These are phyloP conservation scores for Fusarium sp. DNA, from an alignment of 2,329 filamentous ascomycete genomes.

Conservation along the genomic window DNA sequence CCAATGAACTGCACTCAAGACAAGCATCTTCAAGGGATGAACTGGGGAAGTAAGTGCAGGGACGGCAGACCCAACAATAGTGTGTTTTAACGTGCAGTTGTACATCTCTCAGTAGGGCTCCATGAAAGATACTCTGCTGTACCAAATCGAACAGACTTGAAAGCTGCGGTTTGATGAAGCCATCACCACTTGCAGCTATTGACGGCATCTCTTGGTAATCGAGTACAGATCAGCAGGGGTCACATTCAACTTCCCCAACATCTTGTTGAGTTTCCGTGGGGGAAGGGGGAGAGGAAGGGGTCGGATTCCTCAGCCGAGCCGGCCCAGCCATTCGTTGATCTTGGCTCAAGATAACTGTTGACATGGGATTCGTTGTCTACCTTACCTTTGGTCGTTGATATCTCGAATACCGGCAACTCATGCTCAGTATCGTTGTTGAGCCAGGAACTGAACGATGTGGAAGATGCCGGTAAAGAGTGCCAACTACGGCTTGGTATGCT, in stretches of 20 bases:
- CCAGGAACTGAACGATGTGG: not conserved
- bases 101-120: not conserved
- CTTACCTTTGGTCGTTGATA: slow-evolving; percentile 7
- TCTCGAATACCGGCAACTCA: slow-evolving; percentile 9
- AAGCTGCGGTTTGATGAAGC: slow-evolving; percentile 4
- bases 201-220: not conserved
- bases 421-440: slow-evolving; percentile 2
- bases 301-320: slow-evolving; percentile 20
- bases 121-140: not conserved
- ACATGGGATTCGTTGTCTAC: not conserved
- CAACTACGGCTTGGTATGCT: not conserved
- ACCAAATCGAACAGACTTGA: slow-evolving; percentile 26
- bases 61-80: not conserved
- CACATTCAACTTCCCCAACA: slow-evolving; percentile 14
- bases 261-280: slow-evolving; percentile 3
- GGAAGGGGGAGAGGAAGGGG: slow-evolving; percentile 1
- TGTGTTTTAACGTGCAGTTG: not conserved
- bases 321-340: slow-evolving; percentile 15
- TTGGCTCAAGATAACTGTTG: not conserved
- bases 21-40: not conserved
- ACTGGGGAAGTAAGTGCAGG: not conserved
- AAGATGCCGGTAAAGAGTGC: no score
- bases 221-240: slow-evolving; percentile 2
- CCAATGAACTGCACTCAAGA: not conserved
- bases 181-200: slow-evolving; percentile 4